Evolutionary conservation across 2,329 filamentous ascomycete genomes (phyloP), one percentile per base, ranked within the genome.

Genomic region (Diaporthe citrichinensis): DNA sequence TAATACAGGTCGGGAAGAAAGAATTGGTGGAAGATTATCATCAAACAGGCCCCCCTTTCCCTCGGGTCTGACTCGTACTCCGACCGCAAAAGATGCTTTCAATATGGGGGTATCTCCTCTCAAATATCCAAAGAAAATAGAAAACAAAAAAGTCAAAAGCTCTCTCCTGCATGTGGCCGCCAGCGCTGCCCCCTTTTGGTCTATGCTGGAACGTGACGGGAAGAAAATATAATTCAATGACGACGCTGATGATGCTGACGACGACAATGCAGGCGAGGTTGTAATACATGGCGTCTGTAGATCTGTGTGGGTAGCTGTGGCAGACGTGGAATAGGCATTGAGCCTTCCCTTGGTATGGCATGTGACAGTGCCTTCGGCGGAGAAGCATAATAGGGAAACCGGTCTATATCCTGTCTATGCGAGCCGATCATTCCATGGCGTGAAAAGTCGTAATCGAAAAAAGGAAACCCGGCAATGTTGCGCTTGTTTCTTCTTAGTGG

Each of bases 41-140:
- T 74, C 51, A 58, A 74, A 71, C 46, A 67, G 58, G 49, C 20
- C 46, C 44, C 36, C 58, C 39, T n/a, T 44, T 44, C 71, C 39
- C 71, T 59, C 65, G 62, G 55, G 55, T 69, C 65, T 68, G 31
- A 28, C 58, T 46, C 53, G 57, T 68, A 76, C 74, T 76, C 74
- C 74, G 71, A 55, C 39, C 61, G 62, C 71, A 71, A 74, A 58
- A 34, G 68, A 71, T 59, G 71, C 71, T 73, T 68, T 59, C 71
- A 53, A 71, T 65, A 71, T 68, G 51, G 57, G 74, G 74, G 74
- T 76, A 76, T 76, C 74, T 74, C 74, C 74, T 76, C 72, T 74
- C 72, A 68, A 65, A 67, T 65, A 71, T 57, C 44, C 55, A 41
- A 71, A 46, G 46, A 62, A 41, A 28, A 20, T 12, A 53, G 28